These are phyloP conservation scores for Didymella pomorum DNA, from an alignment of 2,329 filamentous ascomycete genomes.

Conservation along the genomic window DNA sequence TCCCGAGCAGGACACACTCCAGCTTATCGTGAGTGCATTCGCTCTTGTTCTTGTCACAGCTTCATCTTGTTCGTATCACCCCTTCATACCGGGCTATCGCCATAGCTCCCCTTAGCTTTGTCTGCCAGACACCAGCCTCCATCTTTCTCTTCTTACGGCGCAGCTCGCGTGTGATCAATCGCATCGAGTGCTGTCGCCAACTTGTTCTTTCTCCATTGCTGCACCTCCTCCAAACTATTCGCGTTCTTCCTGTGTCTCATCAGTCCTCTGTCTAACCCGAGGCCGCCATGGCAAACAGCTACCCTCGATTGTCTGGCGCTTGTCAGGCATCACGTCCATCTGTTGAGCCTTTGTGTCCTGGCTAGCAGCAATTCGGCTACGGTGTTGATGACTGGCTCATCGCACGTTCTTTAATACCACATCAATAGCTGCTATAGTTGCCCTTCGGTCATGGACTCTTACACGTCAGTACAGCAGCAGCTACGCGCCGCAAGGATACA, in stretches of 20 bases:
- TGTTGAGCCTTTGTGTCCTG: conserved; percentile 32
- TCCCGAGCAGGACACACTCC: conserved; percentile 33
- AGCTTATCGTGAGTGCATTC: conserved; percentile 52
- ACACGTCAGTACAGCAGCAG: conserved; percentile 42
- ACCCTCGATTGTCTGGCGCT: conserved; percentile 42
- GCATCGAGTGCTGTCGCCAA: conserved; percentile 40
- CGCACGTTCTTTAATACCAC: conserved; percentile 10
- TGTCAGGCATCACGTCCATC: conserved; percentile 34
- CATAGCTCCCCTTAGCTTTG: conserved; percentile 45
- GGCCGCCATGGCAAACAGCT: conserved; percentile 55
- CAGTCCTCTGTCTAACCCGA: conserved; percentile 52
- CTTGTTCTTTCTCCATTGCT: conserved; percentile 39
- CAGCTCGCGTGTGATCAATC: conserved; percentile 44
- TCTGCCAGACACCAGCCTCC: conserved; percentile 40
- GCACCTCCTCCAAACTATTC: conserved; percentile 40
- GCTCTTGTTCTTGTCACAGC: conserved; percentile 38
- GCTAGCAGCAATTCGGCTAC: conserved; percentile 25
- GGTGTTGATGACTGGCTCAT: conserved; percentile 32
- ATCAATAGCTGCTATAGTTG: conserved; percentile 2
- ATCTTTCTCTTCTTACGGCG: conserved; percentile 45
- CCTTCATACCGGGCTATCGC: conserved; percentile 42
- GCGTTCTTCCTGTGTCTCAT: conserved; percentile 41
- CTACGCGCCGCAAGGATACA: not conserved
- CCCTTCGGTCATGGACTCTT: conserved; percentile 47
- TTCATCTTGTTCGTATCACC: conserved; percentile 41